These are phyloP conservation scores for Pouteria campechiana DNA, from an alignment of 179 eudicot genomes.

Conservation along the genomic window DNA sequence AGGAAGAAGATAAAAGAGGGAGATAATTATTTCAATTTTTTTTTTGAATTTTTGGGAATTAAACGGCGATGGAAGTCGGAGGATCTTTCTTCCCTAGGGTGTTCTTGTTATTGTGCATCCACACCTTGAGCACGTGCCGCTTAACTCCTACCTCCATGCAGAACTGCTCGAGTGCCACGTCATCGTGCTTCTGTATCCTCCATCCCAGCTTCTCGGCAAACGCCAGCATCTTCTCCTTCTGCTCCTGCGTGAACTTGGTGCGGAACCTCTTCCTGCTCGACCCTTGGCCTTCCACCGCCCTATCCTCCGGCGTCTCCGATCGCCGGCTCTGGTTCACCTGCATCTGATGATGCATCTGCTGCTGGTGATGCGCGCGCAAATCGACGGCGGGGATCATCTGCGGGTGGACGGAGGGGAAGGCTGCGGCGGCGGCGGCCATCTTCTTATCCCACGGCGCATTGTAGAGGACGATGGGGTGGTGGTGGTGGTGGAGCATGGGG, in stretches of 20 bases:
- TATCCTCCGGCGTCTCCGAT: conserved; percentile 9
- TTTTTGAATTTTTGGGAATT: no score
- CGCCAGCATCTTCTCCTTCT: conserved; percentile 35
- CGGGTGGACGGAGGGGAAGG: conserved; percentile 23
- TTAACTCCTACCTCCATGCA: conserved; percentile 25
- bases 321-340: conserved; percentile 21
- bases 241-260: conserved; percentile 35
- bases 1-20: no score
- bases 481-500: no score
- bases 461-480: no score
- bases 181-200: conserved; percentile 36
- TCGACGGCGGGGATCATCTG: conserved; percentile 13
- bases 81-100: no score
- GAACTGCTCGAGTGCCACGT: conserved; percentile 21
- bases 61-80: no score
- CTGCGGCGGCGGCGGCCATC: conserved; percentile 6
- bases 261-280: conserved; percentile 23
- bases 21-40: no score
- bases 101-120: conserved; percentile 32
- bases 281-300: conserved; percentile 8
- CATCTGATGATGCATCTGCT: no score
- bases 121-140: conserved; percentile 23
- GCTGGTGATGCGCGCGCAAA: no score
- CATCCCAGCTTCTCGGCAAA: conserved; percentile 41
- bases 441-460: no score